Base-by-base conservation (phyloP, 2,329 filamentous ascomycete genomes). In the Sphaerulina vaccinii region DNA sequence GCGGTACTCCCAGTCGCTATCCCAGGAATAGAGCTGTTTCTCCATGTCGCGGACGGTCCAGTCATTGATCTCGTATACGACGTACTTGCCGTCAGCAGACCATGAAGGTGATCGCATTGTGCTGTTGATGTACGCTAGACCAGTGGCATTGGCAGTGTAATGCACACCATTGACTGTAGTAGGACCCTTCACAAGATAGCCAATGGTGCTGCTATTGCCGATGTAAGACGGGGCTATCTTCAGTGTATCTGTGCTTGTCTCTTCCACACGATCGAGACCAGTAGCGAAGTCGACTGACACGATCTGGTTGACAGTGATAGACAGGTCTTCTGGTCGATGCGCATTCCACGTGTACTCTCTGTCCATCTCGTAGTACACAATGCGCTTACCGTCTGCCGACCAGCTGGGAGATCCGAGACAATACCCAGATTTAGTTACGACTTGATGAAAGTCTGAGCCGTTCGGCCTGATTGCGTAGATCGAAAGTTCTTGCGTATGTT, bases 1-100 rank as follows among this genome's bases (percentile, higher is more conserved):
- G 36, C 54, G 54, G 35, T 56, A 56, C n/a, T 55, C 50, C 54
- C 54, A 56, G 11, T 56, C 54, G 16, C 42, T 23, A n/a, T 56
- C 40, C 45, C 48, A 51, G 37, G 45, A 54, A 37, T 54, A 56
- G 8, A 56, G 29, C 10, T 38, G n/a, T 36, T 38, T 38, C 16
- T 54, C 51, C 36, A 49, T 44, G 13, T 41, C 42, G 2, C 50
- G 42, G 15, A 36, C 41, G 3, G 35, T 37, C 50, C 51, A 56
- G 36, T 43, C 41, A 13, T 32, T 51, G 16, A 49, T 21, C 22
- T 56, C 54, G 22, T 56, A 56, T 2, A 53, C 47, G 15, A 56
- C 42, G 16, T 50, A 24, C 16, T 37, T 47, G 8, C 51, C 45
- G 16, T 53, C 54, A 5, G 46, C 15, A n/a, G 46, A 51, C 50